phyloP scores from a whole-genome alignment of 2,329 filamentous ascomycete genomes.

The Beauveria australis region DNA sequence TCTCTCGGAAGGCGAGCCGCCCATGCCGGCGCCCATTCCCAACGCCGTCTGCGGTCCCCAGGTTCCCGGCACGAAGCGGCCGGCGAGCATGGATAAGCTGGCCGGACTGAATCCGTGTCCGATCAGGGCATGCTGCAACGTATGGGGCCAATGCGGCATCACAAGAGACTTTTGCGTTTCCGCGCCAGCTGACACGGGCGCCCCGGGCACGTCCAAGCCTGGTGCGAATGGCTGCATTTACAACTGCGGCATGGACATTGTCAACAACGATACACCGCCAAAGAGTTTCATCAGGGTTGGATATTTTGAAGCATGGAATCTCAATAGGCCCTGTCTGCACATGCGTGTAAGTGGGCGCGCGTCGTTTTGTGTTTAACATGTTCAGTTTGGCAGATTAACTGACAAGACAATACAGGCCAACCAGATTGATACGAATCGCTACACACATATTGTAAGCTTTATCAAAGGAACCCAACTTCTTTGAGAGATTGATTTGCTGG shows the following conservation, averaged over 20 bases:
- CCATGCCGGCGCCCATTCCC: slow-evolving; percentile 18
- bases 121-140: slow-evolving; percentile 12
- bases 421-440: neutral
- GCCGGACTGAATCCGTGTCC: slow-evolving; percentile 28
- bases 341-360: slow-evolving; percentile 4
- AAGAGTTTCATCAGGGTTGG: slow-evolving; percentile 12
- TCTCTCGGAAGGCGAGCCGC: slow-evolving; percentile 17
- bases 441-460: neutral
- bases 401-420: neutral
- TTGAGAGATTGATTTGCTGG: slow-evolving; percentile 13
- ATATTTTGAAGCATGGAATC: slow-evolving; percentile 15
- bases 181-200: slow-evolving; percentile 11
- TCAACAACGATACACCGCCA: slow-evolving; percentile 9
- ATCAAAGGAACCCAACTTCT: neutral
- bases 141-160: slow-evolving; percentile 13
- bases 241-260: slow-evolving; percentile 28
- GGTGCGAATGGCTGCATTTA: slow-evolving; percentile 30
- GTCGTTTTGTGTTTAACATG: neutral
- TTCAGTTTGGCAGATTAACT: neutral
- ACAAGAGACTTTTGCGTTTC: neutral
- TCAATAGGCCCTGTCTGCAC: slow-evolving; percentile 12
- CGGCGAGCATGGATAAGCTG: slow-evolving; percentile 20
- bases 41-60: slow-evolving; percentile 36
- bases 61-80: slow-evolving; percentile 24
- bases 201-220: slow-evolving; percentile 13